phyloP scores from a whole-genome alignment of 2,329 filamentous ascomycete species.

The Cytospora paraplurivora region DNA sequence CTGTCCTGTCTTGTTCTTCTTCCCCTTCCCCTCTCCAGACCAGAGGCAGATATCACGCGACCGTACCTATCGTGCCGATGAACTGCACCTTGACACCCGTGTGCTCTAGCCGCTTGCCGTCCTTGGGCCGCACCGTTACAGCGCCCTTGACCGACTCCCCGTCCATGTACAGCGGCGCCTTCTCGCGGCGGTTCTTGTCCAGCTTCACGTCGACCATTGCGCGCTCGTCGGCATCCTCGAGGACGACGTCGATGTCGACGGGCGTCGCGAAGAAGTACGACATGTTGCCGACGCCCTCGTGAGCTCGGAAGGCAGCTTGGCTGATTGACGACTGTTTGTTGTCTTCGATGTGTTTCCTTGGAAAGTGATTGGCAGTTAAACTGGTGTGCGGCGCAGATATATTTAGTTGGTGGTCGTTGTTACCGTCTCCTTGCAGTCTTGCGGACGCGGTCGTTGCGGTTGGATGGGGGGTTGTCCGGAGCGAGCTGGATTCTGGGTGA shows the following conservation, averaged over 20 bases:
- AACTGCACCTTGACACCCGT: slow-evolving; percentile 99
- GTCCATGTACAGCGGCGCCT: slow-evolving; percentile 95
- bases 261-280: slow-evolving; percentile 98
- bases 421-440: neutral
- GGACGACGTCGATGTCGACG: slow-evolving; percentile 97
- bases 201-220: slow-evolving; percentile 97
- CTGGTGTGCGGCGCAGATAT: neutral
- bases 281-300: slow-evolving; percentile 56
- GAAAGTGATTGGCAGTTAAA: neutral
- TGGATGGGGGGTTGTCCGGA: neutral
- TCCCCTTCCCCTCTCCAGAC: neutral
- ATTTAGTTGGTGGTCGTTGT: neutral
- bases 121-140: slow-evolving; percentile 93
- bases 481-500: neutral
- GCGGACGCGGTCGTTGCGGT: neutral
- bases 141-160: slow-evolving; percentile 97
- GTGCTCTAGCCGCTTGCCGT: slow-evolving; percentile 96
- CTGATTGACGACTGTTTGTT: slow-evolving; percentile 29
- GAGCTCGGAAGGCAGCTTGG: slow-evolving; percentile 25
- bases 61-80: slow-evolving; percentile 91
- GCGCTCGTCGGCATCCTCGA: slow-evolving; percentile 91
- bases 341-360: neutral
- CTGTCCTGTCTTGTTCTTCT: slow-evolving; percentile 16
- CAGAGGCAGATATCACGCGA: slow-evolving; percentile 14
- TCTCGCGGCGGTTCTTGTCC: slow-evolving; percentile 96